Conservation (phyloP, 768 basidiomycete species). For the Lactarius trivialis region DNA sequence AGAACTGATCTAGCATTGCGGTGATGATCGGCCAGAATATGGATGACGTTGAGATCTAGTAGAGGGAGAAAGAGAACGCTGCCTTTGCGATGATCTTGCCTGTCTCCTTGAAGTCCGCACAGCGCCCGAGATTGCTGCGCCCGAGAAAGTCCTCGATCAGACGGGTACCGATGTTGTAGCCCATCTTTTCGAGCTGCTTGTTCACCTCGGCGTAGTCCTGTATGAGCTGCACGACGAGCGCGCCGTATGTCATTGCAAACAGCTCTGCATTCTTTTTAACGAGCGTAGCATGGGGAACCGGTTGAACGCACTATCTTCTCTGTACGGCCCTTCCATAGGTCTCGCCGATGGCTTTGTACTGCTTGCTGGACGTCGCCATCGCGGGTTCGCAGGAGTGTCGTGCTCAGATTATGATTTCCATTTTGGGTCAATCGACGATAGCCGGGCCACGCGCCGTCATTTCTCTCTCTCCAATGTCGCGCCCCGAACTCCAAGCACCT, state of each 20-base stretch:
- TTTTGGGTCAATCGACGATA: neutral
- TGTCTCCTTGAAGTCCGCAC: conserved; percentile 88
- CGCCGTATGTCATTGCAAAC: no score
- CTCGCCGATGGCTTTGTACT: conserved; percentile 85
- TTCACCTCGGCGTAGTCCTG: conserved; percentile 95
- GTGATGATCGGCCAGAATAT: no score
- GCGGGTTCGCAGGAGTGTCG: conserved; percentile 18
- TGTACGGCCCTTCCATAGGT: no score
- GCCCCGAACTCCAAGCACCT: conserved; percentile 57
- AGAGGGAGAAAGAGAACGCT: neutral
- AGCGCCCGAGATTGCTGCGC: conserved; percentile 84
- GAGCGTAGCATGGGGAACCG: conserved; percentile 21
- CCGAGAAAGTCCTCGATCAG: conserved; percentile 97
- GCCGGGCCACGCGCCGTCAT: no score
- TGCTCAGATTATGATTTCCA: neutral
- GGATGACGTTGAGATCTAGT: no score
- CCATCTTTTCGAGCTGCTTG: no score
- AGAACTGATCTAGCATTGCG: no score
- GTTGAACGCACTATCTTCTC: no score
- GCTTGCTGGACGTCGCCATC: conserved; percentile 76
- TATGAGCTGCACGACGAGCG: conserved; percentile 94
- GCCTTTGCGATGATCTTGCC: conserved; percentile 96
- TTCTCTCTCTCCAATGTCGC: conserved; percentile 37
- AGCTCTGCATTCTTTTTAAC: conserved; percentile 84
- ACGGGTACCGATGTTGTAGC: no score